Evolutionary conservation across 257 asterid species (phyloP), one percentile per base, ranked within the genome.

Genomic region (Solanum virginianum): DNA sequence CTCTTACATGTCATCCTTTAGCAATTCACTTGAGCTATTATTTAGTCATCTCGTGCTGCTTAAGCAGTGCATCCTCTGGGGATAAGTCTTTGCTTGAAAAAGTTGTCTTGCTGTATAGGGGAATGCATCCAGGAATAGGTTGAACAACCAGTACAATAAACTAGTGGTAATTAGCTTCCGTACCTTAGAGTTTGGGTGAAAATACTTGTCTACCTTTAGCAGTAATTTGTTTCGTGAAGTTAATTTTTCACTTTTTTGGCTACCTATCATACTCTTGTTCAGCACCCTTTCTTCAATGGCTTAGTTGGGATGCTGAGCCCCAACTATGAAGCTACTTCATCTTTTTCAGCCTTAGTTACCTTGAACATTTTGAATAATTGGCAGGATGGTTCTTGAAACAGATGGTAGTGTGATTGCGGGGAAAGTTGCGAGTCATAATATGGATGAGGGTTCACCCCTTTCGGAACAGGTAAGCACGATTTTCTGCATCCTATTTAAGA

Each of bases 331-430:
- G n/a, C n/a, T n/a, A n/a, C n/a, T n/a, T n/a, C n/a, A n/a, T n/a
- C n/a, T n/a, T n/a, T n/a, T n/a, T n/a, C n/a, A n/a, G n/a, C n/a
- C n/a, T 26, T 26, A 26, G 29, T 26, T 26, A 26, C 29, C 29
- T 29, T 29, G 32, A 29, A 29, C 2, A 29, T 85, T 54, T 55
- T 65, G 43, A 82, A 82, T 69, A 45, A 3, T 11, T 79, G 85
- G 89, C 85, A 89, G 91, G 65, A 86, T 89, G 62, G 80, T 89
- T 87, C 91, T 89, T 57, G 91, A 89, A 83, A 86, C 91, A 4
- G 89, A 89, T 85, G 89, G 84, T 12, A 72, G 65, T 43, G 89
- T 85, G 39, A 85, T 86, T 32, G 89, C 86, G 5, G 91, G 89
- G 12, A 89, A 89, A 87, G 91, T 89, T 72, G 88, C 91, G 43